A percentile compares a stretch with the other conserved stretches of the same genome.
phyloP scores from a whole-genome alignment of 768 basidiomycete genomes.

The Amanita exitialis region DNA sequence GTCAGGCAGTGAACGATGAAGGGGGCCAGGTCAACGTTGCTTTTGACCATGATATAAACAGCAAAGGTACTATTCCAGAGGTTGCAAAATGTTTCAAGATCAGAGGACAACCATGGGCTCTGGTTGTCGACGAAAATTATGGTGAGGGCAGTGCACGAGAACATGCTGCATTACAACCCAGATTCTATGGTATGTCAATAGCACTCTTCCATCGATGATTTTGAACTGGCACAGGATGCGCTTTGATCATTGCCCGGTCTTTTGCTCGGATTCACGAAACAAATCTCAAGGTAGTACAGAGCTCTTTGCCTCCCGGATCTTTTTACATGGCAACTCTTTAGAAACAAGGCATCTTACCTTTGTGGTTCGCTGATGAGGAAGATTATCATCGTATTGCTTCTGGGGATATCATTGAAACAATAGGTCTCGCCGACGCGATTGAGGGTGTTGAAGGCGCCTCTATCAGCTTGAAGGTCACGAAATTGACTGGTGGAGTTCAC shows the following conservation, averaged over 20 bases:
- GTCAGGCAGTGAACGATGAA: conserved; percentile 87
- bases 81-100: conserved; percentile 86
- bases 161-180: conserved; percentile 94
- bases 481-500: conserved; percentile 48
- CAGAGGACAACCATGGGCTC: conserved; percentile 79
- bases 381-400: conserved; percentile 81
- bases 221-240: conserved; percentile 46
- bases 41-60: conserved; percentile 58
- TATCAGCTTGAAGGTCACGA: conserved; percentile 58
- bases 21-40: conserved; percentile 89
- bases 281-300: conserved; percentile 68
- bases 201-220: not conserved
- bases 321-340: conserved; percentile 20
- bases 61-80: conserved; percentile 77
- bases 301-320: not conserved
- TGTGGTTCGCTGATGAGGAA: conserved; percentile 84
- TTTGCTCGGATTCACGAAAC: conserved; percentile 99
- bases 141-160: conserved; percentile 97
- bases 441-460: conserved; percentile 32
- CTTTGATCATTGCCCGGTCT: conserved; percentile 81
- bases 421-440: conserved; percentile 69
- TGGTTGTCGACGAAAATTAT: conserved; percentile 94
- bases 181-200: conserved; percentile 68
- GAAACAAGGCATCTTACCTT: conserved; percentile 96
- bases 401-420: conserved; percentile 75